A percentile compares a stretch with the other conserved stretches of the same genome.
Conservation (phyloP, 164 flowering plant genomes). For the Nelumbo lutea region DNA sequence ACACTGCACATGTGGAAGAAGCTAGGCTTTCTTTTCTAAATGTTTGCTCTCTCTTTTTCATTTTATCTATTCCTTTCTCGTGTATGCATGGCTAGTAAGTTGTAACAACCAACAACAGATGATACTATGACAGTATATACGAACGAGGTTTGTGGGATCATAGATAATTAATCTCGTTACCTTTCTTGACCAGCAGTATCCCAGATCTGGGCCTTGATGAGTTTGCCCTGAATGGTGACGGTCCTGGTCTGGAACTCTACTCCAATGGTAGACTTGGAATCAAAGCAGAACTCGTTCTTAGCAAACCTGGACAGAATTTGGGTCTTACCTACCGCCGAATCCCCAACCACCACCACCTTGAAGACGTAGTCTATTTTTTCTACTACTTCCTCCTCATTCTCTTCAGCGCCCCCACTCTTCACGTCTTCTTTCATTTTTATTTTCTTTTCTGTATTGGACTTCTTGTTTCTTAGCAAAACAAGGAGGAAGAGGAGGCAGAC, state of each 20-base stretch:
- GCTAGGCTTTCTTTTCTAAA: too few relatives aligned
- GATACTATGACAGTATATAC: not conserved
- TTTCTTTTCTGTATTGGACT: too few relatives aligned
- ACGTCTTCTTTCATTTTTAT: too few relatives aligned
- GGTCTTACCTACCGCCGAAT: conserved; percentile 74
- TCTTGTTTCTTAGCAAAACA: too few relatives aligned
- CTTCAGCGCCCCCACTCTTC: too few relatives aligned
- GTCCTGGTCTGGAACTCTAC: conserved; percentile 85
- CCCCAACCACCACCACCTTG: conserved; percentile 74
- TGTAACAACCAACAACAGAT: not conserved
- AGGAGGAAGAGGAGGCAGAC: too few relatives aligned
- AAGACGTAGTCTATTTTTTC: conserved; percentile 55
- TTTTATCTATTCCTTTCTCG: too few relatives aligned
- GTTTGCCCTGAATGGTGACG: conserved; percentile 41
- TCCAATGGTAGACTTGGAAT: conserved; percentile 76
- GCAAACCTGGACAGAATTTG: conserved; percentile 60
- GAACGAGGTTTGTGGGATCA: not conserved
- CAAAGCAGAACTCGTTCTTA: conserved; percentile 58
- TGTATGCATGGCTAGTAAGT: not conserved
- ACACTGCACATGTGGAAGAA: too few relatives aligned
- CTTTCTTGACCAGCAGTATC: conserved; percentile 86
- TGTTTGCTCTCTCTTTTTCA: too few relatives aligned
- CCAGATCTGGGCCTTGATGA: conserved; percentile 89
- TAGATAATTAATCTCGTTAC: conserved; percentile 14
- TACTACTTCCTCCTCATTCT: too few relatives aligned